A percentile compares a stretch with the other conserved stretches of the same genome.
phyloP scores from a whole-genome alignment of 345 rosid genomes.

The Diplotaxis tenuifolia region DNA sequence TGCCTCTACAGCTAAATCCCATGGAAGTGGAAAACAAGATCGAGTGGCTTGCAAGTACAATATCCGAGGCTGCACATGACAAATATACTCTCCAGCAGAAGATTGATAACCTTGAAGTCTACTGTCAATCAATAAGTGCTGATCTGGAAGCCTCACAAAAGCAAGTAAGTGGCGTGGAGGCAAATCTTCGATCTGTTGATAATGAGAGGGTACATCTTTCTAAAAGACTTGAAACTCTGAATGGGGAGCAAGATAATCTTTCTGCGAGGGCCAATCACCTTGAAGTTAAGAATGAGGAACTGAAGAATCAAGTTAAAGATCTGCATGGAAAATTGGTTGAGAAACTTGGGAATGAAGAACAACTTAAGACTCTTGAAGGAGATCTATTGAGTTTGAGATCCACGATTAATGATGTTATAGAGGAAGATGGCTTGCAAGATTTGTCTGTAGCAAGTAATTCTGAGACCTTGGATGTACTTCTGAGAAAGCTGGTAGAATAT shows the following conservation, averaged over 20 bases:
- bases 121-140: constrained; percentile 56
- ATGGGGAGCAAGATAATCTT: constrained; percentile 46
- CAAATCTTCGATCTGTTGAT: constrained; percentile 48
- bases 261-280: constrained; percentile 43
- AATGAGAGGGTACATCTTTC: constrained; percentile 54
- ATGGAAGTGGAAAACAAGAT: constrained; percentile 78
- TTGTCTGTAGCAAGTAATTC: constrained; percentile 43
- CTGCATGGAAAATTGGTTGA: constrained; percentile 56
- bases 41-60: constrained; percentile 75
- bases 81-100: constrained; percentile 62
- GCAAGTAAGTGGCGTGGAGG: constrained; percentile 53
- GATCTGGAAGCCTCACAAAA: constrained; percentile 62
- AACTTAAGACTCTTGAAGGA: constrained; percentile 44
- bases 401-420: constrained; percentile 57
- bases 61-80: constrained; percentile 63
- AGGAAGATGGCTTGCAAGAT: constrained; percentile 50
- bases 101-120: constrained; percentile 57
- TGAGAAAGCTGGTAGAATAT: constrained; percentile 69
- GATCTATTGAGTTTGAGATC: constrained; percentile 54
- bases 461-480: constrained; percentile 60
- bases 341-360: constrained; percentile 50
- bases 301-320: constrained; percentile 48
- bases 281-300: constrained; percentile 57
- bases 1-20: constrained; percentile 67
- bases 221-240: constrained; percentile 57